Evolutionary conservation across 805 yeast genomes (phyloP).

Genomic region (Myxozyma udenii): DNA sequence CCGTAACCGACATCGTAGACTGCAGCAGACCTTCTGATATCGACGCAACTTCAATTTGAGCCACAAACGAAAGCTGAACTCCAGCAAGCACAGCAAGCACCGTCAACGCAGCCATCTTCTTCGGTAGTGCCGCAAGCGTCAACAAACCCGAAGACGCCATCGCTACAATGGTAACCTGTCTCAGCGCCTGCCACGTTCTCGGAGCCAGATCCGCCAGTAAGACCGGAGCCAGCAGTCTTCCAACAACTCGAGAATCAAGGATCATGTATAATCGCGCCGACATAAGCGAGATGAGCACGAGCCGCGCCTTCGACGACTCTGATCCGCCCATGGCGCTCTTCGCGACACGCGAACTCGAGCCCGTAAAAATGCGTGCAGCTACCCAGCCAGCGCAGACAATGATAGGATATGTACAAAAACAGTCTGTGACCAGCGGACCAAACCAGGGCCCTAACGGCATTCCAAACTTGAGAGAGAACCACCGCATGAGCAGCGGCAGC

Average conservation of each 20-base stretch:
- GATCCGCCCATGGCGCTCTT: slow-evolving; percentile 5
- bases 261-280: slow-evolving; percentile 10
- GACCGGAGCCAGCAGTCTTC: slow-evolving; percentile 5
- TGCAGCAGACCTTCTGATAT: background rate
- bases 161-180: background rate
- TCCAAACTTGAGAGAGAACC: slow-evolving; percentile 1
- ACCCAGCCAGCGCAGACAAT: slow-evolving; percentile 7
- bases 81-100: slow-evolving; percentile 1
- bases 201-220: background rate
- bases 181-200: slow-evolving; percentile 2
- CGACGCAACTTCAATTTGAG: background rate
- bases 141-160: slow-evolving; percentile 1
- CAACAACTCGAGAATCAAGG: slow-evolving; percentile 5
- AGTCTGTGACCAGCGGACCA: slow-evolving; percentile 16
- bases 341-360: slow-evolving; percentile 3
- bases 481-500: slow-evolving; percentile 5
- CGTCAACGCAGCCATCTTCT: background rate
- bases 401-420: slow-evolving; percentile 9
- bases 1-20: slow-evolving; percentile 15
- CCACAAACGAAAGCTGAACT: background rate
- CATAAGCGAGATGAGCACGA: slow-evolving; percentile 4
- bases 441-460: slow-evolving; percentile 14
- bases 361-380: slow-evolving; percentile 5
- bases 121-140: slow-evolving; percentile 5
- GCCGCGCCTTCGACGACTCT: slow-evolving; percentile 10